Base-by-base conservation (phyloP, 768 basidiomycete species). In the Mycena albidolilacea region DNA sequence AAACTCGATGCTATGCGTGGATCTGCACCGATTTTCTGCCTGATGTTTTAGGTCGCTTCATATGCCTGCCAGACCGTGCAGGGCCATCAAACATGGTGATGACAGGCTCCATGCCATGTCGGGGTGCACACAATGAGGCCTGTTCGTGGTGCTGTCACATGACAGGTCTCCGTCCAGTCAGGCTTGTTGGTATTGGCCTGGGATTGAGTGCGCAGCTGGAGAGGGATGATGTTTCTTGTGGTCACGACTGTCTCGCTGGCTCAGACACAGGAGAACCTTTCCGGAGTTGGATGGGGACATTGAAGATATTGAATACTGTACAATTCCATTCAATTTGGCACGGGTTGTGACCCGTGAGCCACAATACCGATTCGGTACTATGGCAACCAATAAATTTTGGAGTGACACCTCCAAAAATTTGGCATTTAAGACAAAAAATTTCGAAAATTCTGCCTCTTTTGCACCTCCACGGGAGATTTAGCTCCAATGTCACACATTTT, bases 291-390 rank as follows among this genome's bases (percentile, higher is more conserved):
- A 44, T 35, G 1, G 71, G 66, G 35, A 59, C 71, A 54, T 72
- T 62, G 55, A 72, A 72, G n/a, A 72, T 72, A 43, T 72, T 67
- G 44, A 72, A 43, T 10, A 67, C 64, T 5, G 48, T n/a, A n/a
- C n/a, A n/a, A n/a, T n/a, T n/a, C n/a, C n/a, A n/a, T n/a, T n/a
- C n/a, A n/a, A n/a, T n/a, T n/a, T n/a, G n/a, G n/a, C n/a, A n/a
- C n/a, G n/a, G n/a, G n/a, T n/a, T n/a, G n/a, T n/a, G n/a, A n/a
- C n/a, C n/a, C n/a, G n/a, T n/a, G n/a, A n/a, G n/a, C n/a, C n/a
- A n/a, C n/a, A n/a, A n/a, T n/a, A n/a, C n/a, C n/a, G n/a, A n/a
- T n/a, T n/a, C n/a, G n/a, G n/a, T n/a, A n/a, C n/a, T n/a, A n/a
- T n/a, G n/a, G n/a, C n/a, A n/a, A n/a, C n/a, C n/a, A n/a, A n/a